Evolutionary conservation across 495 filamentous ascomycete species (phyloP).

Genomic region (Penicillium alfredii): DNA sequence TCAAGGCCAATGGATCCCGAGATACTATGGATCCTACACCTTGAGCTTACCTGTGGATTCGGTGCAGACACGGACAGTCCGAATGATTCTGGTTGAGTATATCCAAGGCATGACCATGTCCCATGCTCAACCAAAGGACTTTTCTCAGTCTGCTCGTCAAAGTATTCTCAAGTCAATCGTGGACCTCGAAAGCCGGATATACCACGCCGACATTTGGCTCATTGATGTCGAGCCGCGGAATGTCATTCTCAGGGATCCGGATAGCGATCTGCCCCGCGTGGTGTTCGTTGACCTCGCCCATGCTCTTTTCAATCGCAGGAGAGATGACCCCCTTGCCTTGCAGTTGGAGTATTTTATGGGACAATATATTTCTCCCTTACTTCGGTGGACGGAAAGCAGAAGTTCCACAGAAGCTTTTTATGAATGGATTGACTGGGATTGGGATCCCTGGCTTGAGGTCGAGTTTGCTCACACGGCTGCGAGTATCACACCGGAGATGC

Average conservation of each 20-base stretch:
- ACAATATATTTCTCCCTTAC: conserved; percentile 17
- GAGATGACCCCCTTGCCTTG: conserved; percentile 9
- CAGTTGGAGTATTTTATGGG: conserved; percentile 14
- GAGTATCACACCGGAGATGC: background rate
- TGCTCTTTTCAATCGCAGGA: conserved; percentile 16
- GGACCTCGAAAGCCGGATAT: conserved; percentile 17
- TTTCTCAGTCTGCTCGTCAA: conserved; percentile 12
- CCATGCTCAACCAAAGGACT: conserved; percentile 6
- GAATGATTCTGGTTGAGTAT: conserved; percentile 22
- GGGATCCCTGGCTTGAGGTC: background rate
- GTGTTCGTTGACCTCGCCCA: conserved; percentile 21
- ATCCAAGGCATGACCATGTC: conserved; percentile 19
- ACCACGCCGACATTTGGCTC: conserved; percentile 13
- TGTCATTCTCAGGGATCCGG: conserved; percentile 9
- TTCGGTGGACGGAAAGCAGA: conserved; percentile 14
- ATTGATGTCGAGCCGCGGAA: conserved; percentile 20
- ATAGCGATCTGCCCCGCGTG: conserved; percentile 3
- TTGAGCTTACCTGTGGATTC: conserved; percentile 10
- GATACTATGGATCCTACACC: conserved; percentile 14
- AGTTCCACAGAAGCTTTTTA: too few relatives aligned
- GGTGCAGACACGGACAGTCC: conserved; percentile 13
- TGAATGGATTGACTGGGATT: background rate
- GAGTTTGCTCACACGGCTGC: background rate
- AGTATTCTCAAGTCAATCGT: conserved; percentile 19
- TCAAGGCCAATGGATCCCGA: conserved; percentile 9